Base-by-base conservation (phyloP, 1,284 basidiomycete genomes). In the Singerocomus rubriflavus region DNA sequence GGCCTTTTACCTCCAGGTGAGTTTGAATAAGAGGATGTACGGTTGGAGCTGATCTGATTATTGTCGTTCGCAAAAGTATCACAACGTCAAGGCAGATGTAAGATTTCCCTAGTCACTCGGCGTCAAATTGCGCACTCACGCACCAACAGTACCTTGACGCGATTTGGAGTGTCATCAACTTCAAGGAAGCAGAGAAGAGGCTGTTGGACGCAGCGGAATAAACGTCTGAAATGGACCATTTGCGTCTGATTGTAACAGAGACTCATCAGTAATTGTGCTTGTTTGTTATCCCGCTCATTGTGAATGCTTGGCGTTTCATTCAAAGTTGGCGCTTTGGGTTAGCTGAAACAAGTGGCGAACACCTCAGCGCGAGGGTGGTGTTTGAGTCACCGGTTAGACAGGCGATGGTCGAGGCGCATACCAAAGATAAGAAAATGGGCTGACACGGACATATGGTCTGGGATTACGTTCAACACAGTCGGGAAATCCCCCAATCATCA, bases 81-180 rank as follows among this genome's bases (percentile, higher is more conserved):
- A 90, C 77, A 94, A 95, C 68, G 90, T 92, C 61, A 95, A 94
- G 76, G 82, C 81, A 43, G 89, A 95, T 64, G 91, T 93, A 65
- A 73, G 91, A 4, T 21, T 78, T 14, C 33, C 12, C 29, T 29
- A 44, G 39, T 14, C 17, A 16, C 48, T 30, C 30, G 36, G 14
- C 14, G n/a, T 16, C 27, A 17, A 38, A 11, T 14, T 32, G 14
- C 11, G 47, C 26, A 35, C 40, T 56, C 37, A 55, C 40, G 8
- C n/a, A 14, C 27, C 30, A 80, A n/a, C 55, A 88, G 85, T 88
- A 88, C 69, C 78, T 88, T 58, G 79, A 79, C 52, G 88, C 88
- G 7, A 90, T 91, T 65, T 91, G 88, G 88, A 77, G 77, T 60
- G 88, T 91, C 55, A 84, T 91, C 73, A 85, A 91, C 77, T 91